Percentiles rank a stretch among this genome's conserved stretches.
These are phyloP conservation scores for Ilyonectria mors-panacis DNA, from an alignment of 2,329 filamentous ascomycete species.

Conservation along the genomic window DNA sequence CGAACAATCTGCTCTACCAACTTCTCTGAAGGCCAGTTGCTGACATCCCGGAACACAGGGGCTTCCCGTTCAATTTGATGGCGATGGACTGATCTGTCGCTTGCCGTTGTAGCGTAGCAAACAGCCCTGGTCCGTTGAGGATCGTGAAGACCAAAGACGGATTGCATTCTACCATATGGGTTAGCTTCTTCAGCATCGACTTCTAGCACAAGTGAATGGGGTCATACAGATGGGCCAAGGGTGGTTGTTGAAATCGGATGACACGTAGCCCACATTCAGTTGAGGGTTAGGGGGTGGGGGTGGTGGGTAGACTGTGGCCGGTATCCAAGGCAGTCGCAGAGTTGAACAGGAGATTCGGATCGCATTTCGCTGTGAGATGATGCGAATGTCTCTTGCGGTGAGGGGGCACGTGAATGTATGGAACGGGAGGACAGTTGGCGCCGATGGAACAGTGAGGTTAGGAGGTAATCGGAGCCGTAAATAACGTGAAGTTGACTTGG, in stretches of 20 bases:
- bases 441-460: constrained; percentile 83
- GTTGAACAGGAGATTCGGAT: constrained; percentile 94
- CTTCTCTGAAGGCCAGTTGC: constrained; percentile 86
- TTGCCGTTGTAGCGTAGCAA: constrained; percentile 95
- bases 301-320: constrained; percentile 84
- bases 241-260: constrained; percentile 99
- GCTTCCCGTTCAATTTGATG: constrained; percentile 94
- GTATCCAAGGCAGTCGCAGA: constrained; percentile 88
- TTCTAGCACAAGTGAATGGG: not conserved
- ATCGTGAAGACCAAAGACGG: constrained; percentile 94
- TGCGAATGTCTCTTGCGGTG: constrained; percentile 89
- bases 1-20: constrained; percentile 88
- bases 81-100: constrained; percentile 90
- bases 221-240: constrained; percentile 85
- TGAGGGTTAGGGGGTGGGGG: constrained; percentile 85
- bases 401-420: constrained; percentile 98
- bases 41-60: constrained; percentile 91
- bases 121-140: constrained; percentile 82
- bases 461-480: constrained; percentile 80
- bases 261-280: constrained; percentile 95
- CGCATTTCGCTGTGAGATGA: constrained; percentile 96
- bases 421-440: constrained; percentile 95
- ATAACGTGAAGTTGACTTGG: constrained; percentile 72
- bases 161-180: constrained; percentile 81
- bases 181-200: not conserved